Percentiles rank a stretch among this genome's conserved stretches.
Evolutionary conservation across 1,284 basidiomycete genomes (phyloP).

Genomic region (Ceratorhiza oryzae-sativae): DNA sequence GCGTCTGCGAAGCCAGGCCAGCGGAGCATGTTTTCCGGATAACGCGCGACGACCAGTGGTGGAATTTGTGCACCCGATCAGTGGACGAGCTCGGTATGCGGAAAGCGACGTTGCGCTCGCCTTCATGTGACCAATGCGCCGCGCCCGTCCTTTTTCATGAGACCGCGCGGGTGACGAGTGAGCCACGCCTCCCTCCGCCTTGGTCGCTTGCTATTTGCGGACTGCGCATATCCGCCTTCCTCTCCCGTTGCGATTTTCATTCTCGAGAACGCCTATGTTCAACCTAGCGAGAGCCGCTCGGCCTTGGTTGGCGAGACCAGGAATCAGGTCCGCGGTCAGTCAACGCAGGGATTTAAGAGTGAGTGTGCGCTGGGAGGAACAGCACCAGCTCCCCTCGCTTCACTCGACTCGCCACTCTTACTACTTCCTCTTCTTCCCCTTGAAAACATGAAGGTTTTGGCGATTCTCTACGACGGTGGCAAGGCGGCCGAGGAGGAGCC

Average conservation of each 20-base stretch:
- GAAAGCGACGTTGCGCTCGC: conserved; percentile 32
- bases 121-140: conserved; percentile 4
- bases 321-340: neutral
- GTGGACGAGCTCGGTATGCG: conserved; percentile 1
- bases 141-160: neutral
- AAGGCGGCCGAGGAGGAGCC: conserved; percentile 80
- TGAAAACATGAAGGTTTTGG: conserved; percentile 65
- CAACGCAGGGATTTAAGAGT: conserved; percentile 38
- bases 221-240: conserved; percentile 17
- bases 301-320: conserved; percentile 7
- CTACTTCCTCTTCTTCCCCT: conserved; percentile 1
- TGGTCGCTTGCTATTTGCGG: conserved; percentile 17
- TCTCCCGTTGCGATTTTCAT: neutral
- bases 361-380: neutral
- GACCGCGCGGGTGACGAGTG: neutral
- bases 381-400: neutral
- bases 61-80: conserved; percentile 38
- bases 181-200: neutral
- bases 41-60: neutral
- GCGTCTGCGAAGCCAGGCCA: neutral
- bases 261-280: conserved; percentile 4
- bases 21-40: conserved; percentile 10
- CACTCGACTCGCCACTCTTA: conserved; percentile 2
- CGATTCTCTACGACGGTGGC: conserved; percentile 80
- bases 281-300: neutral